phyloP scores from a whole-genome alignment of 495 filamentous ascomycete species.

The Podospora didyma region DNA sequence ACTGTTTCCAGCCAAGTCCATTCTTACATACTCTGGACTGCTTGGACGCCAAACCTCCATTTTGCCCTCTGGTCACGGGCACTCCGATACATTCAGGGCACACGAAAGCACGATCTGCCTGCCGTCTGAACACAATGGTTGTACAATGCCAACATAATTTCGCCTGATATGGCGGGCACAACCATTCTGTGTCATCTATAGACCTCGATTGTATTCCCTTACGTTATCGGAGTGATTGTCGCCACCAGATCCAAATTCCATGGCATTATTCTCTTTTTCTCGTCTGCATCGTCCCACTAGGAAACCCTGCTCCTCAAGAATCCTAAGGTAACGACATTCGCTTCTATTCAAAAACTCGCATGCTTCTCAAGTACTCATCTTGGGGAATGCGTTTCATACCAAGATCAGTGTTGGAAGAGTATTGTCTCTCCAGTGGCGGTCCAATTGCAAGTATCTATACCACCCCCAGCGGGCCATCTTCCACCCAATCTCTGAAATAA shows the following conservation, averaged over 20 bases:
- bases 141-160: slow-evolving; percentile 3
- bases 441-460: neutral
- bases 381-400: neutral
- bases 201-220: neutral
- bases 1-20: no score
- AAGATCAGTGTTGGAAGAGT: neutral
- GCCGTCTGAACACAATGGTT: neutral
- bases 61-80: no score
- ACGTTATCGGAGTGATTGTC: neutral
- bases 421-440: neutral
- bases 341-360: neutral
- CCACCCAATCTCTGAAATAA: no score
- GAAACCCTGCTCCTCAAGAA: neutral
- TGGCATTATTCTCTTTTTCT: neutral
- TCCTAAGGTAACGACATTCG: neutral
- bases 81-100: neutral
- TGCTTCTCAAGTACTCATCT: neutral
- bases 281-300: neutral
- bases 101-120: slow-evolving; percentile 1
- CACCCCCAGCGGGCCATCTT: neutral
- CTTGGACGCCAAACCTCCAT: no score
- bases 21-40: no score
- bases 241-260: neutral
- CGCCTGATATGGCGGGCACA: neutral
- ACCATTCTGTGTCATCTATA: neutral